These are phyloP conservation scores for Pelomyxa schiedti DNA, from an alignment of 78 protist genomes.

Conservation along the genomic window DNA sequence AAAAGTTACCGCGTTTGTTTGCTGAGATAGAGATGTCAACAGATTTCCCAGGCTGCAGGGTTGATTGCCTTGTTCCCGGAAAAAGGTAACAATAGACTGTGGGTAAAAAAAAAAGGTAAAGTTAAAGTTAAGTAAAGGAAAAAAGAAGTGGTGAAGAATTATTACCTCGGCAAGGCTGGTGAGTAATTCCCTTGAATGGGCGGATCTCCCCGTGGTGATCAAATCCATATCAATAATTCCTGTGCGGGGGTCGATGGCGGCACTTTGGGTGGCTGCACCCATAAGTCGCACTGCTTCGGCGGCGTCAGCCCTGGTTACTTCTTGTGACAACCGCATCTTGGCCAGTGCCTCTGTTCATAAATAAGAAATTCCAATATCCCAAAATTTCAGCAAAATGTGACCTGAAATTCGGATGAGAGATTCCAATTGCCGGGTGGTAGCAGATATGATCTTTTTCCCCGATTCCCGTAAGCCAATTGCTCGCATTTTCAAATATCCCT, in stretches of 20 bases:
- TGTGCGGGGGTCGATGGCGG: constrained; percentile 88
- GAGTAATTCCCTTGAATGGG: constrained; percentile 3
- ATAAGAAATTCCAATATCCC: constrained; percentile 21
- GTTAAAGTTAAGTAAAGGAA: too few species aligned
- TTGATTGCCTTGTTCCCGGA: too few species aligned
- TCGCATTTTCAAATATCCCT: constrained; percentile 60
- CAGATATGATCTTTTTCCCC: constrained; percentile 68
- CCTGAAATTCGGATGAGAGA: constrained; percentile 88
- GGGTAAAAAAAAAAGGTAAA: too few species aligned
- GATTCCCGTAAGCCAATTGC: constrained; percentile 32
- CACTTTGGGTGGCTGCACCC: constrained; percentile 60
- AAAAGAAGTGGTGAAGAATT: too few species aligned
- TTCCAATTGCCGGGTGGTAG: constrained; percentile 98
- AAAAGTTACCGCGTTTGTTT: too few species aligned
- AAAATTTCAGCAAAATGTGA: constrained; percentile 75
- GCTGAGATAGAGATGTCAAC: too few species aligned
- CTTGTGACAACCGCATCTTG: not conserved
- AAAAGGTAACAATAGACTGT: too few species aligned
- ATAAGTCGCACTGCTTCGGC: constrained; percentile 79
- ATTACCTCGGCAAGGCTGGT: not conserved
- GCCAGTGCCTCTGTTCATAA: not conserved
- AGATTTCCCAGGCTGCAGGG: too few species aligned
- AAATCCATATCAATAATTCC: constrained; percentile 89
- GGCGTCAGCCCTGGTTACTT: constrained; percentile 79
- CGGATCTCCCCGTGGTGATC: constrained; percentile 43